phyloP scores from a whole-genome alignment of 768 basidiomycete species.

The Amanita thiersii region DNA sequence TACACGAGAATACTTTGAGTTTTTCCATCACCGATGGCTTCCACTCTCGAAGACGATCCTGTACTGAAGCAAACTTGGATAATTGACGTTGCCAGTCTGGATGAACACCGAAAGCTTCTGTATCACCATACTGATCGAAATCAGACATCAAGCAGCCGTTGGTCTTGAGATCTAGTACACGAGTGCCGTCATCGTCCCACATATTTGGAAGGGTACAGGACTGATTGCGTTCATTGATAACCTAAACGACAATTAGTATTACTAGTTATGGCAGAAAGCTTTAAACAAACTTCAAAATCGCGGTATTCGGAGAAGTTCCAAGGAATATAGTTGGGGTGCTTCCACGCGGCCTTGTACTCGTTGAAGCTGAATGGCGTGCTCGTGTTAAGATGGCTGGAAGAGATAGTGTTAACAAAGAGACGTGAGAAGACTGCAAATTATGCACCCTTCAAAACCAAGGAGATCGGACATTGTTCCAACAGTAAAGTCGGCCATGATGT shows the following conservation, averaged over 20 bases:
- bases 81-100: constrained; percentile 92
- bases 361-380: constrained; percentile 73
- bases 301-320: constrained; percentile 84
- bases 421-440: constrained; percentile 8
- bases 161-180: constrained; percentile 41
- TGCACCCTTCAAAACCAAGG: constrained; percentile 77
- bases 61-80: constrained; percentile 92
- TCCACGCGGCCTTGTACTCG: constrained; percentile 73
- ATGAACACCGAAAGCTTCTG: constrained; percentile 96
- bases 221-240: constrained; percentile 60
- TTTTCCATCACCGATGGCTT: constrained; percentile 69
- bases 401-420: constrained; percentile 8
- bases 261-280: constrained; percentile 3
- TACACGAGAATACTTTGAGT: constrained; percentile 73
- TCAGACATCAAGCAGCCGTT: constrained; percentile 76
- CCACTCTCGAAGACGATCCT: constrained; percentile 95
- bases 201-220: constrained; percentile 74
- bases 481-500: constrained; percentile 89
- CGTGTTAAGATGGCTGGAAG: constrained; percentile 59
- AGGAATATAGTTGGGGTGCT: constrained; percentile 64
- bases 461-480: constrained; percentile 89
- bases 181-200: constrained; percentile 70
- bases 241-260: constrained; percentile 26
- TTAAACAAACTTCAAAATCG: constrained; percentile 59
- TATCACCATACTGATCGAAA: constrained; percentile 94